Conservation (phyloP, 495 filamentous ascomycete genomes). For the Sordaria brevicollis region DNA sequence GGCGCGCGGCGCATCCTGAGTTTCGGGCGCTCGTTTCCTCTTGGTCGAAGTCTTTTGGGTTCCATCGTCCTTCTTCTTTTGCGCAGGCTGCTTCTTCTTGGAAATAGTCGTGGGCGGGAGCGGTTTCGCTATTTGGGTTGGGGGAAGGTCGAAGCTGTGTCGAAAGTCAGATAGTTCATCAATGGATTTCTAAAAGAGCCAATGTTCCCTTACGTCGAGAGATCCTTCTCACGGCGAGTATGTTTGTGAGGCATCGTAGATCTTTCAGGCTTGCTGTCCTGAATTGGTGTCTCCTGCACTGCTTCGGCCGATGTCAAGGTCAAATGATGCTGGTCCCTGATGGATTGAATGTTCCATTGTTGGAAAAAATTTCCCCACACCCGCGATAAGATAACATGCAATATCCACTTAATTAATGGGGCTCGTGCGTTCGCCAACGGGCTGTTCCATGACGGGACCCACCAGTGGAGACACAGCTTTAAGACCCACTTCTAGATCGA, state of each 20-base stretch:
- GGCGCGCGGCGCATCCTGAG: constrained; percentile 74
- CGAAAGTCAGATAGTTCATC: constrained; percentile 7
- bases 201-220: constrained; percentile 24
- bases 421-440: not conserved
- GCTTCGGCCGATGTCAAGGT: not conserved
- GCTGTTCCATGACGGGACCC: not conserved
- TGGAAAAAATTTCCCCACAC: constrained; percentile 7
- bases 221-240: constrained; percentile 48
- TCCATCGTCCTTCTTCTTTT: constrained; percentile 16
- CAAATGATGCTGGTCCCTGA: not conserved
- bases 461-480: not conserved
- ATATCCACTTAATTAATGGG: not conserved
- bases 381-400: constrained; percentile 8
- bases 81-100: constrained; percentile 18
- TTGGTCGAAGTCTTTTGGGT: constrained; percentile 19
- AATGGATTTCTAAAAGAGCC: not conserved
- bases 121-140: constrained; percentile 55
- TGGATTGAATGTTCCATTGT: not conserved
- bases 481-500: not conserved
- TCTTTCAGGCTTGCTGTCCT: not conserved
- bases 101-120: constrained; percentile 46
- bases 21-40: constrained; percentile 34
- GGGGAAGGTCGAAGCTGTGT: constrained; percentile 63
- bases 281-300: not conserved
- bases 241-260: constrained; percentile 76